Conservation (phyloP, 2,329 filamentous ascomycete species). For the Claviceps quebecensis region DNA sequence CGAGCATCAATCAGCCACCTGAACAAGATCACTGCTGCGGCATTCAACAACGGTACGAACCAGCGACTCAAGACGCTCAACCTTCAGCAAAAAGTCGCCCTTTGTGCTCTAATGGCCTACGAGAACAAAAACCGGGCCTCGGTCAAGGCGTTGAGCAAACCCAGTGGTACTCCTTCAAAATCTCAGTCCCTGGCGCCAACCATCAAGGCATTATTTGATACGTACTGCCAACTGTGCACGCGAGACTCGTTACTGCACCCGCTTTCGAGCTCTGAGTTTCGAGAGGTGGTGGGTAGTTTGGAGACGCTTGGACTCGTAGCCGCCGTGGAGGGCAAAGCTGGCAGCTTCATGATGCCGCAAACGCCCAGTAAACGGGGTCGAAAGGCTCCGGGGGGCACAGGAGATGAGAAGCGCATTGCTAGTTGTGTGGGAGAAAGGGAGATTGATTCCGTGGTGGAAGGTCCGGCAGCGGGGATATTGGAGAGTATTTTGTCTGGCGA, state of each 20-base stretch:
- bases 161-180: constrained; percentile 47
- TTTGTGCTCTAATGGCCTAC: constrained; percentile 79
- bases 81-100: constrained; percentile 86
- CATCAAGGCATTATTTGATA: constrained; percentile 69
- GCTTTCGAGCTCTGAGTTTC: constrained; percentile 81
- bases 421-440: constrained; percentile 73
- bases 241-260: constrained; percentile 81
- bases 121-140: constrained; percentile 54
- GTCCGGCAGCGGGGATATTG: constrained; percentile 46
- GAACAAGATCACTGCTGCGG: constrained; percentile 76
- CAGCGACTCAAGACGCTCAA: constrained; percentile 81
- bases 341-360: constrained; percentile 47
- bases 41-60: constrained; percentile 77
- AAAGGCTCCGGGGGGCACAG: constrained; percentile 36
- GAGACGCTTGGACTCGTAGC: constrained; percentile 75
- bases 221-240: constrained; percentile 72
- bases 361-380: constrained; percentile 60
- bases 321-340: constrained; percentile 55
- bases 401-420: constrained; percentile 64
- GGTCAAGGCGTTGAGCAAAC: constrained; percentile 27
- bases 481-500: constrained; percentile 48
- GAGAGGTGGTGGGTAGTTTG: constrained; percentile 78
- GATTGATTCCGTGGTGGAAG: constrained; percentile 55
- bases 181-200: constrained; percentile 53
- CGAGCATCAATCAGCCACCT: constrained; percentile 82